Base-by-base conservation (phyloP, 164 flowering plant species). In the Umbellularia californica region DNA sequence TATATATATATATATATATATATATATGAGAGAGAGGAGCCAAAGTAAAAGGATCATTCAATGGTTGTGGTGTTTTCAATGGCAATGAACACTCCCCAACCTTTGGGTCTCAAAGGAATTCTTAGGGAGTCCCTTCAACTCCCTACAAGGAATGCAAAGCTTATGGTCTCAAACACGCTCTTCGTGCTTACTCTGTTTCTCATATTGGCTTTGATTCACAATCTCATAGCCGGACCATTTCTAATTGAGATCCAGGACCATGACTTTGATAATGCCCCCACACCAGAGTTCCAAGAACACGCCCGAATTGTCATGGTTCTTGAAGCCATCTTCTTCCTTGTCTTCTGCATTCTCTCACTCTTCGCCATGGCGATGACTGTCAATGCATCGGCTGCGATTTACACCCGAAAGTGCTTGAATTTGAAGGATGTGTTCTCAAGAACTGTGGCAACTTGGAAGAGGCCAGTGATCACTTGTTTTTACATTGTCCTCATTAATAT, bases 81-180 rank as follows among this genome's bases (percentile, higher is more conserved):
- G 47, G 10, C 10, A 35, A 35, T 35, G 47, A 7, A 35, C 47
- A 6, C 47, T 35, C 47, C 47, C 47, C 28, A 35, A 6, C 7
- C 67, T 23, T 24, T 24, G 20, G 28, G 33, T 3, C 15, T 64
- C 5, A 3, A 10, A 11, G 70, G 41, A 23, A 76, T 79, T 69
- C 77, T 77, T 6, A 75, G 24, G 22, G 75, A 82, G 64, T 52
- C 77, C 33, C 6, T 75, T 72, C 58, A 77, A 66, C 58, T 83
- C 24, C 65, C 75, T 23, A 68, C 24, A 62, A 78, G 65, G 70
- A 81, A 78, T 78, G 79, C 74, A 51, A 79, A 79, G 80, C 78
- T 83, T 70, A 74, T 83, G 65, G 50, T 74, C 50, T 74, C 73
- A 55, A 70, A 78, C 41, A 5, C 72, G 28, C 6, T 76, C 0